Conservation (phyloP, 352 stramenopile species). For the Thalassiosira exigua region DNA sequence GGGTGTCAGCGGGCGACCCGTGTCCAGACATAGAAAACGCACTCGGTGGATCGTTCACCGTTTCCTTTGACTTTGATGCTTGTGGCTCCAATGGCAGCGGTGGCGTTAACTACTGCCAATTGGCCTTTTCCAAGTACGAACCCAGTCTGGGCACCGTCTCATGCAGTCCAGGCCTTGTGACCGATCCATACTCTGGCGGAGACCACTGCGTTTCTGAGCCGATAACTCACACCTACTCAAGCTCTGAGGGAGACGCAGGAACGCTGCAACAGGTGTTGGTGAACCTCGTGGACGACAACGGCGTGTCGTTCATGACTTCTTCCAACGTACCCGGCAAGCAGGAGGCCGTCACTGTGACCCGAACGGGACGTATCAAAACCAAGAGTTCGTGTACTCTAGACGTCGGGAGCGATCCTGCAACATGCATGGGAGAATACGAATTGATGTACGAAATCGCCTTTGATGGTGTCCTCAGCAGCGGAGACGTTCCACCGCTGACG, state of each 20-base stretch:
- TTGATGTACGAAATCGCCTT: constrained; percentile 90
- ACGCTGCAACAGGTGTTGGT: constrained; percentile 62
- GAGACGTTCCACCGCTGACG: constrained; percentile 87
- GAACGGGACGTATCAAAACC: constrained; percentile 62
- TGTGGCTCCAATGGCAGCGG: constrained; percentile 45
- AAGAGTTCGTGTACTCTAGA: constrained; percentile 58
- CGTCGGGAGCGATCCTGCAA: constrained; percentile 35
- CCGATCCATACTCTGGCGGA: constrained; percentile 53
- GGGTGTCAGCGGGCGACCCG: constrained; percentile 59
- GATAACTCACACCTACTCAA: constrained; percentile 48
- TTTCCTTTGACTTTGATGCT: constrained; percentile 85
- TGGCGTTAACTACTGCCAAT: constrained; percentile 76
- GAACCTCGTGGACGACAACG: constrained; percentile 65
- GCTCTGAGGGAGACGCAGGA: constrained; percentile 52
- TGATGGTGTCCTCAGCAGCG: constrained; percentile 84
- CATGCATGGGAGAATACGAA: constrained; percentile 76
- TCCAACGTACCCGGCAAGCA: constrained; percentile 53
- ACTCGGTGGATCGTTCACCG: constrained; percentile 65
- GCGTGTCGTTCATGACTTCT: constrained; percentile 64
- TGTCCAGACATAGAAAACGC: constrained; percentile 73
- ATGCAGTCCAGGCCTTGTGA: constrained; percentile 66
- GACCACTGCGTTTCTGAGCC: constrained; percentile 64
- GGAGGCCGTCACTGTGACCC: constrained; percentile 50
- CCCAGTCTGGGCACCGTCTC: constrained; percentile 50
- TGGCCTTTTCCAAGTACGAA: constrained; percentile 63